Conservation (phyloP, 108 stramenopile species). For the Skeletonema costatum region DNA sequence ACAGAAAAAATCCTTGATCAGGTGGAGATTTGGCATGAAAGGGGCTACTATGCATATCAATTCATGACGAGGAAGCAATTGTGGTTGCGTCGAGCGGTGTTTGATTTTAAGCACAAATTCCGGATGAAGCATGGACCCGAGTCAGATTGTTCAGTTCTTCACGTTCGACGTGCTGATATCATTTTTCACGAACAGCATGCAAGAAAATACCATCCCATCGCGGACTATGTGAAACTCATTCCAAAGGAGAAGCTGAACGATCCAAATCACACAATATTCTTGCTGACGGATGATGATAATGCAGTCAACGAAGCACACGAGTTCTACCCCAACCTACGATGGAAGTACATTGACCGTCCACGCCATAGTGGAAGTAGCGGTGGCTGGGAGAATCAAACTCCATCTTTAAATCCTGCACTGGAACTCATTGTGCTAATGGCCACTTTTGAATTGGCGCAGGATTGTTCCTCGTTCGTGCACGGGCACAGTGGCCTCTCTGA, state of each 20-base stretch:
- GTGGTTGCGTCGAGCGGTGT: constrained; percentile 35
- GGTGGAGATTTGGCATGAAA: background rate
- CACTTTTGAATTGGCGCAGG: constrained; percentile 32
- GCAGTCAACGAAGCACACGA: constrained; percentile 41
- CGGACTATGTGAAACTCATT: constrained; percentile 29
- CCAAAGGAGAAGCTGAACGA: constrained; percentile 10
- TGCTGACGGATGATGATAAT: constrained; percentile 37
- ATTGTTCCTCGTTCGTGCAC: constrained; percentile 29
- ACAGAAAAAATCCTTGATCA: background rate
- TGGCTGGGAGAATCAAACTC: constrained; percentile 37
- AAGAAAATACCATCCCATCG: constrained; percentile 19
- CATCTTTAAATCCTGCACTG: constrained; percentile 23
- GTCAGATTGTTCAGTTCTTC: constrained; percentile 40
- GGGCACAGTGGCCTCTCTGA: constrained; percentile 13
- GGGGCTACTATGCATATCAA: constrained; percentile 17
- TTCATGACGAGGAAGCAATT: constrained; percentile 38
- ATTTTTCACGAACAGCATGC: background rate
- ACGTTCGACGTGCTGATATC: constrained; percentile 41
- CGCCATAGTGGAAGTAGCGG: constrained; percentile 16
- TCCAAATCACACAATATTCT: constrained; percentile 31
- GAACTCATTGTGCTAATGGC: constrained; percentile 35
- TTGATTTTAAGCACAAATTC: constrained; percentile 23
- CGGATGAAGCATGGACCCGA: constrained; percentile 1
- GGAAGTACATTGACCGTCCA: constrained; percentile 26
- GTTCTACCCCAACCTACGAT: constrained; percentile 19